Conservation (phyloP, 2,329 filamentous ascomycete genomes). For the Phaeoacremonium minimum region DNA sequence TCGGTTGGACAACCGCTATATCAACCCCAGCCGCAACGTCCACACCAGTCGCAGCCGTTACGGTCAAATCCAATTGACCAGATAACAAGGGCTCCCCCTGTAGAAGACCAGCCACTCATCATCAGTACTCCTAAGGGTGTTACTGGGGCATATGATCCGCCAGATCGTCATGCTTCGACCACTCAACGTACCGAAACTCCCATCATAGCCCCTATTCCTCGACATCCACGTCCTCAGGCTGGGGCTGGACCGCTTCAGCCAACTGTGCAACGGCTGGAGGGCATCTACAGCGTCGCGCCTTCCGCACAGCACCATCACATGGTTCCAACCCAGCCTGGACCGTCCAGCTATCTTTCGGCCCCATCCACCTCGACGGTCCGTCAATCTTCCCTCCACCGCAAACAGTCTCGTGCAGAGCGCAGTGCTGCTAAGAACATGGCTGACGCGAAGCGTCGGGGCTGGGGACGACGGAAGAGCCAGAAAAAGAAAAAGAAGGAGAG, state of each 20-base stretch:
- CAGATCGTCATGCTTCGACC: conserved; percentile 25
- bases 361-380: conserved; percentile 16
- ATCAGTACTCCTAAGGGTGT: conserved; percentile 57
- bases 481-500: conserved; percentile 27
- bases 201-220: conserved; percentile 49
- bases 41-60: conserved; percentile 14
- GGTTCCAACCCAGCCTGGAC: conserved; percentile 4
- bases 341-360: neutral
- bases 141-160: conserved; percentile 46
- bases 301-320: conserved; percentile 5
- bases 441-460: conserved; percentile 55
- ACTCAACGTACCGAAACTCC: conserved; percentile 32
- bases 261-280: conserved; percentile 50
- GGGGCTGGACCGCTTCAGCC: conserved; percentile 33
- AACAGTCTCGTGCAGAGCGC: conserved; percentile 51
- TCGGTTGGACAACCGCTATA: conserved; percentile 2
- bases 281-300: conserved; percentile 38
- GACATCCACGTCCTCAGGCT: conserved; percentile 37
- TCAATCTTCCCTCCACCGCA: conserved; percentile 38
- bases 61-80: conserved; percentile 12
- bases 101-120: conserved; percentile 50
- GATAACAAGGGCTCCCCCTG: conserved; percentile 17
- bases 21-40: conserved; percentile 5
- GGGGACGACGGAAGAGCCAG: conserved; percentile 34
- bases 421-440: conserved; percentile 60